Conservation (phyloP, 2,329 filamentous ascomycete species). For the Alternaria sp. region DNA sequence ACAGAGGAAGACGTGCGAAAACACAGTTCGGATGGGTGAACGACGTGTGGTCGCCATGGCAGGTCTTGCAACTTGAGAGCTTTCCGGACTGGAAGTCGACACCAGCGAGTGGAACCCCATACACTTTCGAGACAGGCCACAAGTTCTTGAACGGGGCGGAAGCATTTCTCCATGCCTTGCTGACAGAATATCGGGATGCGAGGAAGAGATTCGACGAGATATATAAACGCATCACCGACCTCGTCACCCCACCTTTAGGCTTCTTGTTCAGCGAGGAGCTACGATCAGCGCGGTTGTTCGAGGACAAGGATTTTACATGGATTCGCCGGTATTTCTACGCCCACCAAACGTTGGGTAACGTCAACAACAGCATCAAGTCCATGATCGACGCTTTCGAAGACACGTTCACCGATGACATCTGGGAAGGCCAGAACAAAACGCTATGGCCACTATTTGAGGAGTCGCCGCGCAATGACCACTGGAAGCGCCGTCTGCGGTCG, state of each 20-base stretch:
- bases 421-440: slow-evolving; percentile 63
- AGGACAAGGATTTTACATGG: slow-evolving; percentile 68
- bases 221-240: slow-evolving; percentile 64
- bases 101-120: slow-evolving; percentile 54
- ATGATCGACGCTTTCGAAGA: slow-evolving; percentile 66
- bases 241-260: slow-evolving; percentile 66
- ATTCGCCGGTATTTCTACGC: slow-evolving; percentile 70
- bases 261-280: slow-evolving; percentile 67
- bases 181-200: slow-evolving; percentile 68
- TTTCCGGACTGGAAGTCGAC: slow-evolving; percentile 60
- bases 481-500: slow-evolving; percentile 58
- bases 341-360: slow-evolving; percentile 67
- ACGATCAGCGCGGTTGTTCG: slow-evolving; percentile 67
- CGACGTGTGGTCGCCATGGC: slow-evolving; percentile 68
- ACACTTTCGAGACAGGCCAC: slow-evolving; percentile 64
- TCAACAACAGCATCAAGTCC: slow-evolving; percentile 66
- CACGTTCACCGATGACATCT: slow-evolving; percentile 67
- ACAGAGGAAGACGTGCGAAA: slow-evolving; percentile 58
- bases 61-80: slow-evolving; percentile 54
- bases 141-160: slow-evolving; percentile 68
- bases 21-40: slow-evolving; percentile 62
- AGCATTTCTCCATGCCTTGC: slow-evolving; percentile 66
- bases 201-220: slow-evolving; percentile 66
- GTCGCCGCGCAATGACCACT: slow-evolving; percentile 57
- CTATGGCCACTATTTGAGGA: slow-evolving; percentile 65